phyloP scores from a whole-genome alignment of 2,329 filamentous ascomycete species.

The Clathrospora elynae region DNA sequence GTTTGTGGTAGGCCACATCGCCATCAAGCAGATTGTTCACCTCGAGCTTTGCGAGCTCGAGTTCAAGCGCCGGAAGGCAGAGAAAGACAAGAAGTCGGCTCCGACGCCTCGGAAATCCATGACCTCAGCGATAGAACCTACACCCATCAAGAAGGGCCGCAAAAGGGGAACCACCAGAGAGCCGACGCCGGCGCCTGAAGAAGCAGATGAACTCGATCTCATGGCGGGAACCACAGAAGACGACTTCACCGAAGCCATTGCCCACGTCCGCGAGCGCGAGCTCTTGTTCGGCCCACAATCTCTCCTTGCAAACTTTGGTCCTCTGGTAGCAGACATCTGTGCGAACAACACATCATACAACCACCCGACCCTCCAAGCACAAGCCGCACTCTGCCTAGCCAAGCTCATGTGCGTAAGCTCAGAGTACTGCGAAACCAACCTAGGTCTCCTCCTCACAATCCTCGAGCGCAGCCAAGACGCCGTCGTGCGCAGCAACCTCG shows the following conservation, averaged over 20 bases:
- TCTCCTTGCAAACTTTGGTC: constrained; percentile 86
- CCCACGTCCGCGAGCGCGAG: constrained; percentile 82
- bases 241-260: constrained; percentile 87
- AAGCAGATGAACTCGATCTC: constrained; percentile 88
- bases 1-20: constrained; percentile 91
- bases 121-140: constrained; percentile 28
- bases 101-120: constrained; percentile 41
- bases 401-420: constrained; percentile 99
- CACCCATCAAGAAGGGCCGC: constrained; percentile 48
- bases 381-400: constrained; percentile 90
- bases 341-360: constrained; percentile 87
- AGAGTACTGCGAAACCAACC: constrained; percentile 92
- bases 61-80: constrained; percentile 94
- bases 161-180: constrained; percentile 48
- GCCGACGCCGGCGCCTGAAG: constrained; percentile 59
- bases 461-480: constrained; percentile 93
- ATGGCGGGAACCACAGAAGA: constrained; percentile 97
- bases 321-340: constrained; percentile 90
- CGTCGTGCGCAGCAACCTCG: constrained; percentile 91
- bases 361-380: constrained; percentile 87
- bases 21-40: too few species aligned
- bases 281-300: constrained; percentile 82
- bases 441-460: constrained; percentile 94
- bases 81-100: constrained; percentile 72
- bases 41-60: constrained; percentile 95